phyloP scores from a whole-genome alignment of 2,329 filamentous ascomycete species.

The Zasmidium citrigriseum region DNA sequence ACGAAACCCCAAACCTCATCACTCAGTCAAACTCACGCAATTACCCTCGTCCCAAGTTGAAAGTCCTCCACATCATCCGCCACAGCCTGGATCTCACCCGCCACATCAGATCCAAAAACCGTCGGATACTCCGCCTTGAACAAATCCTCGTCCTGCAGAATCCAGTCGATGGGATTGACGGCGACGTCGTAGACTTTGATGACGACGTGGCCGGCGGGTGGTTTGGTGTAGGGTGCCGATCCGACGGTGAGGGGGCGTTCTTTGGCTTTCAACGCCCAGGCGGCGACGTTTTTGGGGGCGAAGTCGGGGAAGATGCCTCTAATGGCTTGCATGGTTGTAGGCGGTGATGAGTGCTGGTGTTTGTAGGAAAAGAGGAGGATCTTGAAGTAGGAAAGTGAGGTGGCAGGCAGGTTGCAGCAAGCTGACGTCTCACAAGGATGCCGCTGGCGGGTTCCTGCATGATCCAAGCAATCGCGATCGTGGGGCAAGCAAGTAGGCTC shows the following conservation, averaged over 20 bases:
- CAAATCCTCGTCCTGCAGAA: conserved; percentile 34
- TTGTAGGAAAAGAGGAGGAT: neutral
- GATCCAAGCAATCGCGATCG: neutral
- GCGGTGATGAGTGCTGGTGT: neutral
- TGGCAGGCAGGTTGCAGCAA: neutral
- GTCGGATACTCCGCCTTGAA: conserved; percentile 37
- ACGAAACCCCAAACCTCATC: neutral
- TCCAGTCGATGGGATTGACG: conserved; percentile 48
- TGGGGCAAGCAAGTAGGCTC: neutral
- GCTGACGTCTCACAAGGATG: neutral
- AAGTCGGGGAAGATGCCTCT: conserved; percentile 1
- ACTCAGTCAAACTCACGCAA: conserved; percentile 33
- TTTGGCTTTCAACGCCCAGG: conserved; percentile 38
- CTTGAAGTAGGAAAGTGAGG: neutral
- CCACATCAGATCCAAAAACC: conserved; percentile 46
- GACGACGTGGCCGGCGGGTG: conserved; percentile 40
- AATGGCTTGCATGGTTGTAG: neutral
- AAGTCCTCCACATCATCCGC: conserved; percentile 49
- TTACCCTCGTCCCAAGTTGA: conserved; percentile 48
- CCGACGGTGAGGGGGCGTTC: conserved; percentile 35
- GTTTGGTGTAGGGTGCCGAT: conserved; percentile 39
- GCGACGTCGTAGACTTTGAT: conserved; percentile 43
- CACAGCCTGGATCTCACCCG: conserved; percentile 49
- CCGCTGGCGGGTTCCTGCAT: neutral
- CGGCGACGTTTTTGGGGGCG: conserved; percentile 34